Base-by-base conservation (phyloP, 306 rosid genomes). In the Lathyrus sativus region DNA sequence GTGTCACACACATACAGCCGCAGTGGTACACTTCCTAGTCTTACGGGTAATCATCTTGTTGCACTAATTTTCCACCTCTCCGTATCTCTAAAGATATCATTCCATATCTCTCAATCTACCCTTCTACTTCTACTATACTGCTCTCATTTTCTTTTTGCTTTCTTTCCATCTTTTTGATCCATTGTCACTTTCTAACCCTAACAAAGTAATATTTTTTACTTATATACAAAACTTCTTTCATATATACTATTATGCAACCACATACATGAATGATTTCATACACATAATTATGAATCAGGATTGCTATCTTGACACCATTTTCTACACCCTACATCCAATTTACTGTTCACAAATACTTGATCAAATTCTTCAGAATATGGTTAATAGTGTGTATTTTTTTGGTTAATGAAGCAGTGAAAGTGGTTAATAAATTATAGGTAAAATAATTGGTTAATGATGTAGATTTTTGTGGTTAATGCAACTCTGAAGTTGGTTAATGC, bases 21-120 rank as follows among this genome's bases (percentile, higher is more conserved):
- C 86, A 67, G 77, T 39, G 88, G 84, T 81, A 79, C 85, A 65
- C 79, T 61, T 49, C 88, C 87, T 89, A 87, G 91, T 89, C 98
- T 89, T 86, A 70, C 79, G 89, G 91, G 96, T 89, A 89, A 92
- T 92, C 85, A 88, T 92, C 84, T 14, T 80, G 76, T 64, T 68
- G 62, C 75, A 70, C 86, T 86, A 80, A 84, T 85, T 92, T 89
- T 86, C 98, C 63, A 74, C 82, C 93, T 4, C 29, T 26, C 29
- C 86, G 81, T 76, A 86, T 92, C 90, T 87, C 92, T 71, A 82
- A 51, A 74, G 58, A 83, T 79, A 83, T 85, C 89, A 88, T 79
- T 78, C 77, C 79, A 28, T 48, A 46, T 76, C 74, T 75, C 83
- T 72, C 75, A 78, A 49, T 54, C 43, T 61, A 70, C 68, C 45